A percentile compares a stretch with the other conserved stretches of the same genome.
Conservation (phyloP, 2,329 filamentous ascomycete genomes). For the Cladorrhinum sp. region DNA sequence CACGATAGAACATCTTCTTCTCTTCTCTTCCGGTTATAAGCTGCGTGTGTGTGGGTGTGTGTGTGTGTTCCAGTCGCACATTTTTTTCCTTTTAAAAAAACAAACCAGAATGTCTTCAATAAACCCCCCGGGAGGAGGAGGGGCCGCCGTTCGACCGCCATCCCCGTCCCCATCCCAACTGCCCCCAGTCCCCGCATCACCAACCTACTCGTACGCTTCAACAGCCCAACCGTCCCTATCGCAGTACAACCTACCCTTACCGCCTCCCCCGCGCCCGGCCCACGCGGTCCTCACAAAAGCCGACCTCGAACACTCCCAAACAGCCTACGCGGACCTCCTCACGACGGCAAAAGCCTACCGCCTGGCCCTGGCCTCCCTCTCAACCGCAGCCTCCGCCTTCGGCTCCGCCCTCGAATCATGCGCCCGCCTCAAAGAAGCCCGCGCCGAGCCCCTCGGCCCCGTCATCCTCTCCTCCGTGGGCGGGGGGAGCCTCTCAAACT, state of each 20-base stretch:
- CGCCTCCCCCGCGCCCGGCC: conserved; percentile 56
- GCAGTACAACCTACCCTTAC: conserved; percentile 56
- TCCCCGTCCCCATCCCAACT: conserved; percentile 56
- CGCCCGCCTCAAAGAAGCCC: conserved; percentile 65
- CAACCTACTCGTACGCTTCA: conserved; percentile 61
- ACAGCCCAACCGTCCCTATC: conserved; percentile 54
- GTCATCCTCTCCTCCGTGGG: conserved; percentile 44
- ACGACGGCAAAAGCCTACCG: conserved; percentile 63
- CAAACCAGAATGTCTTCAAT: conserved; percentile 31
- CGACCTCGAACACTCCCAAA: conserved; percentile 61
- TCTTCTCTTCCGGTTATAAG: too few relatives aligned
- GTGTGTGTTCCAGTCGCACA: too few relatives aligned
- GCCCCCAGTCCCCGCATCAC: conserved; percentile 60
- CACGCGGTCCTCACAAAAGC: conserved; percentile 60
- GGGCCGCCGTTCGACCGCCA: conserved; percentile 37
- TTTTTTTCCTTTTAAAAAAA: too few relatives aligned
- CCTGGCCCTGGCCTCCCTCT: conserved; percentile 58
- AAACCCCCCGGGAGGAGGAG: conserved; percentile 22
- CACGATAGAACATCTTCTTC: not conserved
- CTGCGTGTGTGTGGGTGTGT: too few relatives aligned
- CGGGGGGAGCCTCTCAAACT: conserved; percentile 35
- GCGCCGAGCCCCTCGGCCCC: conserved; percentile 50
- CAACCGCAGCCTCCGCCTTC: conserved; percentile 60
- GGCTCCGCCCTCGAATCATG: conserved; percentile 64
- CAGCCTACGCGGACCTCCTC: conserved; percentile 60